phyloP scores from a whole-genome alignment of 2,329 filamentous ascomycete genomes.

The Colletotrichum sp. region DNA sequence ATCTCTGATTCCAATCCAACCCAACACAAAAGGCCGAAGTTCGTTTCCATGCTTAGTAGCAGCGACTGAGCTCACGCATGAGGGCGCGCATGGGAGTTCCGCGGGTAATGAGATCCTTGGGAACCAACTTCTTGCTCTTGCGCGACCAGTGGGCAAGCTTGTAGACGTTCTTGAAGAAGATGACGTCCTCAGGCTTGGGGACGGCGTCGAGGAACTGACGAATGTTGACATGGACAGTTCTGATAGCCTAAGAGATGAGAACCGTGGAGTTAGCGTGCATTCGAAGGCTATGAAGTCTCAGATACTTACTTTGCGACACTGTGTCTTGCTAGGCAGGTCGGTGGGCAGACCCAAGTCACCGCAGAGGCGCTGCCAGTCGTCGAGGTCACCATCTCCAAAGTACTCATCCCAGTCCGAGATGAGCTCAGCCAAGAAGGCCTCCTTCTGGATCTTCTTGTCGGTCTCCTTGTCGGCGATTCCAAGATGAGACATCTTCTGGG shows the following conservation, averaged over 20 bases:
- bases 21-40: background rate
- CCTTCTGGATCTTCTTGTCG: background rate
- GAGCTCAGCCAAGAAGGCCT: background rate
- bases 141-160: constrained; percentile 42
- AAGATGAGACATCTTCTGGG: background rate
- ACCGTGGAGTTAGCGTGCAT: background rate
- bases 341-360: constrained; percentile 44
- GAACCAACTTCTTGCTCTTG: constrained; percentile 41
- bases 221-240: constrained; percentile 52
- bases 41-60: background rate
- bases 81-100: constrained; percentile 43
- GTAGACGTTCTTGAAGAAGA: constrained; percentile 33
- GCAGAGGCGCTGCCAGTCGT: constrained; percentile 51
- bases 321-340: constrained; percentile 43
- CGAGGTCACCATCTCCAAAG: constrained; percentile 34
- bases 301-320: constrained; percentile 47
- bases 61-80: constrained; percentile 23
- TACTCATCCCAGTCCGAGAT: constrained; percentile 31
- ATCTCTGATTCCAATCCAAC: background rate
- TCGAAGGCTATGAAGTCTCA: background rate
- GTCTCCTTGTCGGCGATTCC: background rate
- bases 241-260: constrained; percentile 38
- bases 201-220: constrained; percentile 48
- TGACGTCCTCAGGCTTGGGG: constrained; percentile 27
- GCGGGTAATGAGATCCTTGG: constrained; percentile 45